Evolutionary conservation across 2,329 filamentous ascomycete genomes (phyloP), one percentile per base, ranked within the genome.

Genomic region (Neonectria ditissima): DNA sequence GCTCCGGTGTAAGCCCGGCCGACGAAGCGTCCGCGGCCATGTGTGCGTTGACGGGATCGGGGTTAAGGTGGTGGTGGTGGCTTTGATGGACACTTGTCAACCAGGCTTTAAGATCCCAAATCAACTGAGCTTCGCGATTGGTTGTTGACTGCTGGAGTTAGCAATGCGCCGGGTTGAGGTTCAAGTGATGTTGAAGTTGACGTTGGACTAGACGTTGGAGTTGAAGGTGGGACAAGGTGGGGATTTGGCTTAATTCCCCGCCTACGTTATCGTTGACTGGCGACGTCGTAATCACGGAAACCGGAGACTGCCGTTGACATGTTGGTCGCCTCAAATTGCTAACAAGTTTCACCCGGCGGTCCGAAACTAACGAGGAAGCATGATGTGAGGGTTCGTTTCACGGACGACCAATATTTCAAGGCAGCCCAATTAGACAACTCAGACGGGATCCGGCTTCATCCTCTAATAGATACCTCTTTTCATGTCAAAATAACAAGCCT

Each of bases 1-100:
- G 94, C 32, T 87, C 83, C 45, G 88, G 79, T 16, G 90, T 91
- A 62, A 97, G 91, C 60, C 91, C 91, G 16, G 62, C 52, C 6
- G 62, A 58, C 6, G 62, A 58, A 50, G 65, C 28, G 45, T 66
- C 55, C 18, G 62, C 51, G 24, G 69, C 48, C 70, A 73, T 75
- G 50, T n/a, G 2, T 60, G 22, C 18, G 16, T 13, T 18, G 41
- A 51, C 10, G 28, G 11, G 24, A 9, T 28, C 18, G 32, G 16
- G 16, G 2, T 18, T 32, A n/a, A n/a, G n/a, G 24, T 14, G 41
- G 9, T 47, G 24, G 22, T 13, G 34, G 41, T 32, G n/a, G 11
- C 5, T 32, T 28, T 13, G 44, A 37, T 18, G 26, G 30, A 18
- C 59, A 43, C 53, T 57, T 39, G 24, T 53, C 34, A 44, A 18